phyloP scores from a whole-genome alignment of 169 alveolate genomes.

The Besnoitia besnoiti region DNA sequence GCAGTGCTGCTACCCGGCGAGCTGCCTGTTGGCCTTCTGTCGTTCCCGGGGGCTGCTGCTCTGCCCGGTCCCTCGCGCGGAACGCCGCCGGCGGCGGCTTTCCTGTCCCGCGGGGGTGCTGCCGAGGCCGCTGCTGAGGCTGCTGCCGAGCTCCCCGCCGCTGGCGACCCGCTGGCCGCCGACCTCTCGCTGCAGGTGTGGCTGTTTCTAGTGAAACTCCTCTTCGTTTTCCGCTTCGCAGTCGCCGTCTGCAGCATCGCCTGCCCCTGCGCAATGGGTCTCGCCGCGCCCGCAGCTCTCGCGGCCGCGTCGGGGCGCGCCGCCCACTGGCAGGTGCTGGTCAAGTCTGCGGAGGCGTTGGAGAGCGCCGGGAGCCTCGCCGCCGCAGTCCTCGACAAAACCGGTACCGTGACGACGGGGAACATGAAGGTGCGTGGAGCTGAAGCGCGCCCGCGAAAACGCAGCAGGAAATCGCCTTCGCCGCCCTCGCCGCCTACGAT shows the following conservation, averaged over 20 bases:
- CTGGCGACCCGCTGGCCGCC: too few species aligned
- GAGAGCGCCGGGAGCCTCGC: conserved; percentile 58
- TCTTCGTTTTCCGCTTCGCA: conserved; percentile 79
- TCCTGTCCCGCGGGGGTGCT: not conserved
- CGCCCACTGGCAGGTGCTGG: conserved; percentile 58
- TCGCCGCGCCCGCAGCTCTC: conserved; percentile 73
- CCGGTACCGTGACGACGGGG: conserved; percentile 72
- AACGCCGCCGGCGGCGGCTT: conserved; percentile 38
- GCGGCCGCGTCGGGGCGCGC: conserved; percentile 69
- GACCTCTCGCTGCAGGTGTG: too few species aligned
- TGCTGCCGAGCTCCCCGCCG: conserved; percentile 18
- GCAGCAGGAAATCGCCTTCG: too few species aligned
- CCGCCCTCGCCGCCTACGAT: too few species aligned
- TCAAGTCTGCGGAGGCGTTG: conserved; percentile 61
- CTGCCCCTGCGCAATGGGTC: conserved; percentile 87
- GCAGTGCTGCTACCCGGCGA: too few species aligned
- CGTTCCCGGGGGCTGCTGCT: not conserved
- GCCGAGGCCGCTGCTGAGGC: not conserved
- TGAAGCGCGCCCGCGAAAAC: not conserved
- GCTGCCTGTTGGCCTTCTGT: too few species aligned
- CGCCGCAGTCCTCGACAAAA: conserved; percentile 66
- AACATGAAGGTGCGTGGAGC: conserved; percentile 73
- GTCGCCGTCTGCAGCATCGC: conserved; percentile 82
- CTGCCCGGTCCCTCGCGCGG: not conserved
- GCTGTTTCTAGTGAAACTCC: conserved; percentile 54